These are phyloP conservation scores for Eimeria falciformis DNA, from an alignment of 169 alveolate species.

Conservation along the genomic window DNA sequence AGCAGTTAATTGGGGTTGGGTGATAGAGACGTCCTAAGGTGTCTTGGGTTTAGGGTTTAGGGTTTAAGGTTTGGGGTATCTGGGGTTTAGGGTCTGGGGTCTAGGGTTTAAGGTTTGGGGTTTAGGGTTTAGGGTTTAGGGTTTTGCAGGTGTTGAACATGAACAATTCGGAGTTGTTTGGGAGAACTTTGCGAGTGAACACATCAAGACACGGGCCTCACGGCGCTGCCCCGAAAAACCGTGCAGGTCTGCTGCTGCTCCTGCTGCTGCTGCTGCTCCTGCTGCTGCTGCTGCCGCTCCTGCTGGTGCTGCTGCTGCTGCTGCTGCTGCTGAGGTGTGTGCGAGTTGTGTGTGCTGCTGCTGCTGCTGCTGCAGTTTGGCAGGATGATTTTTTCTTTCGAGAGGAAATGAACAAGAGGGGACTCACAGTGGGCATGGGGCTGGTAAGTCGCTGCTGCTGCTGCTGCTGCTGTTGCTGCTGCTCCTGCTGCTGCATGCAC, in stretches of 20 bases:
- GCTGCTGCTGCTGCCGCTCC: constrained; percentile 32
- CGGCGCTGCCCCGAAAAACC: background rate
- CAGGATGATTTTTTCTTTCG: constrained; percentile 65
- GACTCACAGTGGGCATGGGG: constrained; percentile 41
- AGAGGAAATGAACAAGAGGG: constrained; percentile 52
- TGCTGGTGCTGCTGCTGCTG: constrained; percentile 1
- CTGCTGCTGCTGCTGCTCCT: constrained; percentile 42
- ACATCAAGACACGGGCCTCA: constrained; percentile 27
- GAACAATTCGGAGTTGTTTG: constrained; percentile 73
- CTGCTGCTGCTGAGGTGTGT: background rate
- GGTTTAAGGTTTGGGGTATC: background rate
- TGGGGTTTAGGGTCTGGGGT: too few species aligned
- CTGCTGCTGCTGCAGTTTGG: constrained; percentile 69
- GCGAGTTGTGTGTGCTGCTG: background rate
- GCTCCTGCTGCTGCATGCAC: background rate
- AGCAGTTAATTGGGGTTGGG: background rate
- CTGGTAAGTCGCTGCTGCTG: constrained; percentile 18
- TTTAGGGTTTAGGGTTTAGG: constrained; percentile 1
- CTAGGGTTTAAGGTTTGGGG: background rate
- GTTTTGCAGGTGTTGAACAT: constrained; percentile 56
- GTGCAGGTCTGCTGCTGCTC: constrained; percentile 19
- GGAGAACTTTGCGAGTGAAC: constrained; percentile 62
- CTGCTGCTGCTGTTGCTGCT: constrained; percentile 13
- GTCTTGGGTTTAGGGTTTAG: background rate
- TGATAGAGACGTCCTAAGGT: background rate